Conservation (phyloP, 2,329 filamentous ascomycete species). For the Lecanosticta acicola region DNA sequence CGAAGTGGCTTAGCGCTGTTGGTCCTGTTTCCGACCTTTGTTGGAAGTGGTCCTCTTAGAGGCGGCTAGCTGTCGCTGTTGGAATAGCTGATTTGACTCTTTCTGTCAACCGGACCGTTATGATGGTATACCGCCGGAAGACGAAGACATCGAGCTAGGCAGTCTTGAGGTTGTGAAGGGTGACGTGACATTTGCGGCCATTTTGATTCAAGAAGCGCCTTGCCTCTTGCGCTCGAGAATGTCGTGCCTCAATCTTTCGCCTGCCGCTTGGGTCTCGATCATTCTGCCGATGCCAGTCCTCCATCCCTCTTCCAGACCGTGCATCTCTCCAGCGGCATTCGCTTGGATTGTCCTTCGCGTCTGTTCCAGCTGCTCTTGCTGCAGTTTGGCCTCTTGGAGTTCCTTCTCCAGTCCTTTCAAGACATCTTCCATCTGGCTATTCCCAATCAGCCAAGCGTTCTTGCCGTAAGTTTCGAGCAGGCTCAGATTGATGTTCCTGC, state of each 20-base stretch:
- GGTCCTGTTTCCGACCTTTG: not conserved
- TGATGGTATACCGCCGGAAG: too few species aligned
- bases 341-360: conserved; percentile 65
- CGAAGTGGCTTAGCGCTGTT: not conserved
- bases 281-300: conserved; percentile 69
- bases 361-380: conserved; percentile 68
- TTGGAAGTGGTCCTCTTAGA: not conserved
- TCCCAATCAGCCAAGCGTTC: conserved; percentile 86
- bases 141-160: not conserved
- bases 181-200: not conserved
- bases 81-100: not conserved
- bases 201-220: conserved; percentile 22
- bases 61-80: not conserved
- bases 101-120: too few species aligned
- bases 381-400: conserved; percentile 59
- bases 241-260: conserved; percentile 63
- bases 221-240: conserved; percentile 59
- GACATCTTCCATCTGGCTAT: conserved; percentile 71
- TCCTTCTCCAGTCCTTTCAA: conserved; percentile 67
- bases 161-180: not conserved
- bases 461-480: conserved; percentile 78
- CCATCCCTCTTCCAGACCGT: conserved; percentile 71
- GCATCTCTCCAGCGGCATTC: conserved; percentile 65
- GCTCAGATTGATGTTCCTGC: conserved; percentile 56
- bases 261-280: conserved; percentile 80